Percentiles rank a stretch among this genome's conserved stretches.
phyloP scores from a whole-genome alignment of 208 protist genomes.

The Entamoeba dispar region DNA sequence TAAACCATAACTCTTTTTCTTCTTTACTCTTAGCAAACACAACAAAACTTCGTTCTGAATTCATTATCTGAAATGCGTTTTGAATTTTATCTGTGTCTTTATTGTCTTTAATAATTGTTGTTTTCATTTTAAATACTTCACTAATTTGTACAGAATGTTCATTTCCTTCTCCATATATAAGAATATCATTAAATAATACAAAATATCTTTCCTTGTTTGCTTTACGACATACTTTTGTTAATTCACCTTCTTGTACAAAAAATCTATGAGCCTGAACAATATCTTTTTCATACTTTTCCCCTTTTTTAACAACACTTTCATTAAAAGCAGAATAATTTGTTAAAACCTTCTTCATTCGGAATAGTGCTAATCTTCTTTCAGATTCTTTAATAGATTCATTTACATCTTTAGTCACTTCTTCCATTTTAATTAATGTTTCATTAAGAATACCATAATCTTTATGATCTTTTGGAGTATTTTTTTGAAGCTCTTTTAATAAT shows the following conservation, averaged over 20 bases:
- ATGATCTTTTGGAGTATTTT: background rate
- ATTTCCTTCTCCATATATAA: background rate
- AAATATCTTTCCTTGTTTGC: background rate
- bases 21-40: background rate
- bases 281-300: background rate
- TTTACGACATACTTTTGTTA: constrained; percentile 1
- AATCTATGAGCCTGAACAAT: background rate
- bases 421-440: background rate
- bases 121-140: background rate
- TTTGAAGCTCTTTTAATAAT: background rate
- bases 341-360: background rate
- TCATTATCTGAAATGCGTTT: background rate
- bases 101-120: background rate
- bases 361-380: background rate
- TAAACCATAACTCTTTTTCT: background rate
- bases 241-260: background rate
- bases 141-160: background rate
- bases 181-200: background rate
- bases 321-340: background rate
- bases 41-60: background rate
- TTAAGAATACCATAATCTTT: background rate
- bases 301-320: background rate
- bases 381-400: background rate
- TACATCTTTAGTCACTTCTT: background rate
- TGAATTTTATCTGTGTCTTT: background rate